Conservation (phyloP, 441 rosid species). For the Omphalea diandra region DNA sequence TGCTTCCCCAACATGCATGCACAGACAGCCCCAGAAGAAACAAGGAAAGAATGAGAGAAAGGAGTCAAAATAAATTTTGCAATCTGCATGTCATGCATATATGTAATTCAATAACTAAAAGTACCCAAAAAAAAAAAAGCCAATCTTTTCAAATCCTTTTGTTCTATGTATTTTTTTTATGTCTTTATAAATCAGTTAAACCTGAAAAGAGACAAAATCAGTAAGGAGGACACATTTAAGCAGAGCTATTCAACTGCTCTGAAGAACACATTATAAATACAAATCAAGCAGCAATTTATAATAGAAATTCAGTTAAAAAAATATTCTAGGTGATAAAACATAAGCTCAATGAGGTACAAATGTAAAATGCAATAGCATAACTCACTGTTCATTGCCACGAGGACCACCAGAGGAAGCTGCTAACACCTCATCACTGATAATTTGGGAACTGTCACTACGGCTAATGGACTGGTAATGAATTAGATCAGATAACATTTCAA, state of each 20-base stretch:
- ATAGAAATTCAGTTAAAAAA: neutral
- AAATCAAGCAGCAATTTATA: neutral
- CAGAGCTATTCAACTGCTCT: neutral
- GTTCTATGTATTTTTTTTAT: neutral
- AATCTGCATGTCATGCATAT: neutral
- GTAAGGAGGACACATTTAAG: neutral
- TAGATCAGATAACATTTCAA: neutral
- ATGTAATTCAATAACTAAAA: neutral
- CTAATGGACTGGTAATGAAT: constrained; percentile 53
- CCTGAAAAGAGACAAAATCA: neutral
- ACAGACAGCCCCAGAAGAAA: constrained; percentile 14
- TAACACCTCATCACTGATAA: constrained; percentile 70
- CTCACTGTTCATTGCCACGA: constrained; percentile 86
- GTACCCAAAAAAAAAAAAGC: too few species aligned
- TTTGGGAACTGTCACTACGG: constrained; percentile 61
- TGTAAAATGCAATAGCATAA: constrained; percentile 11
- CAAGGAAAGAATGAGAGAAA: neutral
- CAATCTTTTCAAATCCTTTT: neutral
- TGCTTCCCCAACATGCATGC: too few species aligned
- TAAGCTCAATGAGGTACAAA: constrained; percentile 1
- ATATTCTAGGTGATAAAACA: neutral
- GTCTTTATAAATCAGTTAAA: neutral
- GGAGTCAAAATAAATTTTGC: neutral
- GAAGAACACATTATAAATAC: neutral
- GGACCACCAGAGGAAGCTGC: constrained; percentile 68